Conservation (phyloP, 2,329 filamentous ascomycete genomes). For the Microascus cirrosus region DNA sequence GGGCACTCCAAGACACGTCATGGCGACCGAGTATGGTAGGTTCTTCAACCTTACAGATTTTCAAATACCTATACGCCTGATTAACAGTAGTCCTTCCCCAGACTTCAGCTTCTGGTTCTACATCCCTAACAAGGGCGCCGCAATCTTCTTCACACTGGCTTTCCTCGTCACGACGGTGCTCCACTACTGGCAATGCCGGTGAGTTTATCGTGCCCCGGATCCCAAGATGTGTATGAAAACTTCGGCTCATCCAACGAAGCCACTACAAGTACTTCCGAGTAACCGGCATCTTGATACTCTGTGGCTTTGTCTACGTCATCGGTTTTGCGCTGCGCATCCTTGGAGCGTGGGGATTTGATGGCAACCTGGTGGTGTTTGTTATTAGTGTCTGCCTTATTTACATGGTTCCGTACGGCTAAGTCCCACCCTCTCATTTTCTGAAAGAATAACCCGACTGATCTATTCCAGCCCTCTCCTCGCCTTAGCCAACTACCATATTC, state of each 20-base stretch:
- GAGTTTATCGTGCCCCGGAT: slow-evolving; percentile 13
- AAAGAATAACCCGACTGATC: not conserved
- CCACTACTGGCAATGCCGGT: slow-evolving; percentile 35
- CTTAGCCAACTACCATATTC: slow-evolving; percentile 52
- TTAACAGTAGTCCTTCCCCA: slow-evolving; percentile 16
- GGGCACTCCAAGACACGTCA: no score
- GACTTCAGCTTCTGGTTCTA: slow-evolving; percentile 30
- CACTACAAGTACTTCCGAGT: slow-evolving; percentile 40
- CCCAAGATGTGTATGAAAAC: not conserved
- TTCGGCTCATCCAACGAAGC: slow-evolving; percentile 15
- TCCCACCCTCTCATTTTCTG: not conserved
- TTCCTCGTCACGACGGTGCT: slow-evolving; percentile 24
- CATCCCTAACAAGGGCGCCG: slow-evolving; percentile 32
- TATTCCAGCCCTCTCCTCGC: slow-evolving; percentile 45
- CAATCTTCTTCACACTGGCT: slow-evolving; percentile 31
- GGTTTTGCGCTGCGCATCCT: not conserved
- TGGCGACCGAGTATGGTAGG: no score
- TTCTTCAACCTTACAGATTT: not conserved
- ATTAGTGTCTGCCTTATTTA: slow-evolving; percentile 26
- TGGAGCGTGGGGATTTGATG: not conserved
- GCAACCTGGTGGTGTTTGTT: slow-evolving; percentile 16
- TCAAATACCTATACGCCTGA: not conserved
- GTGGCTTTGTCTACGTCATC: slow-evolving; percentile 36
- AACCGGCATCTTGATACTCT: slow-evolving; percentile 36
- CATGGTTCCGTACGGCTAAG: slow-evolving; percentile 22